Percentiles rank a stretch among this genome's conserved stretches.
phyloP scores from a whole-genome alignment of 1,284 basidiomycete genomes.

The Puccinia triticina region DNA sequence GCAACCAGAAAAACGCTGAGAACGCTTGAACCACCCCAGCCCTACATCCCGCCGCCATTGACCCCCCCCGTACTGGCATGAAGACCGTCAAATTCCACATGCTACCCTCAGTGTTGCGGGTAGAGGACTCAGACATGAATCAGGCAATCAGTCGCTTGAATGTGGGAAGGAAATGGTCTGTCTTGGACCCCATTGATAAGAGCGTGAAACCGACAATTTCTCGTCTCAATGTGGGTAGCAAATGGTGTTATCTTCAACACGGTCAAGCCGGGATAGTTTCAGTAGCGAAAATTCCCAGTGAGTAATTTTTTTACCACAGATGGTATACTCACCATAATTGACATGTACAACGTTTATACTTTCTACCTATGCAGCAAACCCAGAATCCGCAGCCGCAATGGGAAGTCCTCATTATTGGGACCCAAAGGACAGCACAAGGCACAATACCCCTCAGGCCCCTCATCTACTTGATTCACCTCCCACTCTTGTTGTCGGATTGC shows the following conservation, averaged over 20 bases:
- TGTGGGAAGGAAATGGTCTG: background rate
- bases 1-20: too few relatives aligned
- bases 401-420: background rate
- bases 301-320: too few relatives aligned
- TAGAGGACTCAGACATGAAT: background rate
- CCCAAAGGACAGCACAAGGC: background rate
- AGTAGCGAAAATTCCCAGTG: background rate
- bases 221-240: background rate
- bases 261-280: background rate
- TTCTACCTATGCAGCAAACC: too few relatives aligned
- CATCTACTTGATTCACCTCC: background rate
- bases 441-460: too few relatives aligned
- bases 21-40: too few relatives aligned
- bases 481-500: too few relatives aligned
- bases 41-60: too few relatives aligned
- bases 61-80: too few relatives aligned
- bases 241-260: constrained; percentile 2
- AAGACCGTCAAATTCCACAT: too few relatives aligned
- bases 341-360: too few relatives aligned
- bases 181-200: background rate
- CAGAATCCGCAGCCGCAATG: background rate
- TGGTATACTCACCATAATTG: too few relatives aligned
- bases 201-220: background rate
- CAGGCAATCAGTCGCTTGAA: background rate
- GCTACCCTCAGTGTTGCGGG: too few relatives aligned